Evolutionary conservation across 331 rosid genomes (phyloP).

Genomic region (Ulmus americana): DNA sequence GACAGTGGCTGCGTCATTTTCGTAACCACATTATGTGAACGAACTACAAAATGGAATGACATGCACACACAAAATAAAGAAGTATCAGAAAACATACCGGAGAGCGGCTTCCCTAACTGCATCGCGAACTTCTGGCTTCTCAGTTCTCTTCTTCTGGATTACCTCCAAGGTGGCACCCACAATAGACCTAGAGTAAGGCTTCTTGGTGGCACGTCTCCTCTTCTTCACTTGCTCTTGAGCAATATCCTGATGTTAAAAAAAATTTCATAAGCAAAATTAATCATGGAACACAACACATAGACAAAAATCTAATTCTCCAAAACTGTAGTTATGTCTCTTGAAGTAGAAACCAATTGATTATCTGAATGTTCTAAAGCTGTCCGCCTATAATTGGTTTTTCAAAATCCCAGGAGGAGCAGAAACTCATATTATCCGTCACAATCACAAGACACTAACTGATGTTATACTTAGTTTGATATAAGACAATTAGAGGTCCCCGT

Average conservation of each 20-base stretch:
- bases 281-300: background rate
- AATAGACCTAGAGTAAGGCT: conserved; percentile 86
- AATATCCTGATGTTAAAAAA: conserved; percentile 44
- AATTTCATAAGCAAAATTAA: background rate
- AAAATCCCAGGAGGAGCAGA: background rate
- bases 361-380: background rate
- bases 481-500: too few species aligned
- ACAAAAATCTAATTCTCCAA: too few species aligned
- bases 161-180: conserved; percentile 90
- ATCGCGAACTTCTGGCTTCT: conserved; percentile 83
- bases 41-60: too few species aligned
- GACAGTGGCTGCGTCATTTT: too few species aligned
- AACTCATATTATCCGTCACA: background rate
- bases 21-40: too few species aligned
- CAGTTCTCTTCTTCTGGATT: conserved; percentile 69
- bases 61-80: background rate
- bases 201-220: conserved; percentile 69
- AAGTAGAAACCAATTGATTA: background rate
- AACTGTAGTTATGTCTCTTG: too few species aligned
- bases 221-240: conserved; percentile 86
- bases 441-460: too few species aligned
- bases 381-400: background rate
- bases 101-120: conserved; percentile 96
- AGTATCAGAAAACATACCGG: conserved; percentile 39
- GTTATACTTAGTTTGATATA: too few species aligned